These are phyloP conservation scores for Laetiporus sulphureus DNA, from an alignment of 1,284 basidiomycete species.

Conservation along the genomic window DNA sequence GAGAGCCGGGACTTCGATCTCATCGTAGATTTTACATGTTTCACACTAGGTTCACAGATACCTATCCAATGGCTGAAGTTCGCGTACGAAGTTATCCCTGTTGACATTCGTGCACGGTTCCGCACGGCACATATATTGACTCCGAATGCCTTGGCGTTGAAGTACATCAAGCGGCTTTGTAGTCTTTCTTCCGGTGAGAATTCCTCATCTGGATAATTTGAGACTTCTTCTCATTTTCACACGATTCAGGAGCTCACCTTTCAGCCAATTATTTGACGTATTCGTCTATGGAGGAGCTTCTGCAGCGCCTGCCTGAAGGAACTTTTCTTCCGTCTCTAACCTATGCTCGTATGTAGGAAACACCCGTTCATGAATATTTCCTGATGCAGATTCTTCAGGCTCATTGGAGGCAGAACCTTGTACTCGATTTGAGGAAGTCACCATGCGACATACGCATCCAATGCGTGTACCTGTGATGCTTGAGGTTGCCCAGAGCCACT, in stretches of 20 bases:
- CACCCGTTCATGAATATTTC: too few relatives aligned
- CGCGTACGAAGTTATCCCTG: conserved; percentile 72
- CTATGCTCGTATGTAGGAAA: conserved; percentile 43
- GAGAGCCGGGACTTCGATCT: conserved; percentile 58
- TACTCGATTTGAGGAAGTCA: conserved; percentile 50
- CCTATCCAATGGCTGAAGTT: conserved; percentile 80
- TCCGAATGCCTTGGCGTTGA: conserved; percentile 69
- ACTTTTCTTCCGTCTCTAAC: conserved; percentile 41
- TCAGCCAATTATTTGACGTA: neutral
- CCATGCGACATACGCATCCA: conserved; percentile 53
- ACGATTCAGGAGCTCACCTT: neutral
- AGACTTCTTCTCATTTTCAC: too few relatives aligned
- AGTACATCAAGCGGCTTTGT: conserved; percentile 70
- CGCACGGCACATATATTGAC: conserved; percentile 66
- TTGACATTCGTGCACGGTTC: conserved; percentile 55
- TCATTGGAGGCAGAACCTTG: conserved; percentile 53
- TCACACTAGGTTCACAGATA: conserved; percentile 70
- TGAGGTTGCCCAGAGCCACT: conserved; percentile 54
- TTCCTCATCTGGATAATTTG: too few relatives aligned
- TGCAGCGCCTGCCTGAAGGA: conserved; percentile 37
- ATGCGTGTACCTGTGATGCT: conserved; percentile 59
- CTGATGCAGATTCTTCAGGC: too few relatives aligned
- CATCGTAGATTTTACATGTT: conserved; percentile 79
- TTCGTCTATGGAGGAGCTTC: neutral
- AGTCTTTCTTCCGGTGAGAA: conserved; percentile 70